Percentiles rank a stretch among this genome's conserved stretches.
Conservation (phyloP, 805 yeast species). For the Candida easanensis region DNA sequence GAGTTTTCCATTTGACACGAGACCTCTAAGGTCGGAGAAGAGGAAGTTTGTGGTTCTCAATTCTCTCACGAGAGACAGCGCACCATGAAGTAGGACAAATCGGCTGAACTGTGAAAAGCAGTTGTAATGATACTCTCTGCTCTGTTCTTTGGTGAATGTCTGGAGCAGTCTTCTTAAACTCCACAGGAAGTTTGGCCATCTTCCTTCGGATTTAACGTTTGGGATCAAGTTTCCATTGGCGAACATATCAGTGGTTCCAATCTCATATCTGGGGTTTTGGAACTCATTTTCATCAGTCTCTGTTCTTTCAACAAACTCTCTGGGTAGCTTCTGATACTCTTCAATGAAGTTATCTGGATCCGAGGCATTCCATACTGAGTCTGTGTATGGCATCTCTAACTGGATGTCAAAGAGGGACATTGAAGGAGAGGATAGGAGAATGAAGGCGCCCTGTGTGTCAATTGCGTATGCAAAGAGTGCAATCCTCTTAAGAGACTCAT, state of each 20-base stretch:
- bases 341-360: conserved; percentile 23
- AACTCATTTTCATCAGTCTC: neutral
- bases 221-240: conserved; percentile 18
- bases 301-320: conserved; percentile 15
- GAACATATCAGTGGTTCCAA: conserved; percentile 5
- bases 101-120: conserved; percentile 36
- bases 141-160: conserved; percentile 26
- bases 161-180: conserved; percentile 31
- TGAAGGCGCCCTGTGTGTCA: conserved; percentile 39
- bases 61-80: conserved; percentile 28
- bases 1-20: conserved; percentile 26
- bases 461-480: conserved; percentile 39
- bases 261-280: conserved; percentile 10
- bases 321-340: conserved; percentile 30
- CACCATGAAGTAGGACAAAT: conserved; percentile 34
- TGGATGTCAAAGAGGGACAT: conserved; percentile 44
- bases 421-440: conserved; percentile 30
- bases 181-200: conserved; percentile 37
- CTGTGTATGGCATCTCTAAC: conserved; percentile 44
- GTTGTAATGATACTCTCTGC: conserved; percentile 31
- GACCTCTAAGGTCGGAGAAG: conserved; percentile 23
- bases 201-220: conserved; percentile 28
- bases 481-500: conserved; percentile 42
- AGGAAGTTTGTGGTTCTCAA: conserved; percentile 26
- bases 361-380: conserved; percentile 41